These are phyloP conservation scores for Trametes villosa DNA, from an alignment of 768 basidiomycete genomes.

Conservation along the genomic window DNA sequence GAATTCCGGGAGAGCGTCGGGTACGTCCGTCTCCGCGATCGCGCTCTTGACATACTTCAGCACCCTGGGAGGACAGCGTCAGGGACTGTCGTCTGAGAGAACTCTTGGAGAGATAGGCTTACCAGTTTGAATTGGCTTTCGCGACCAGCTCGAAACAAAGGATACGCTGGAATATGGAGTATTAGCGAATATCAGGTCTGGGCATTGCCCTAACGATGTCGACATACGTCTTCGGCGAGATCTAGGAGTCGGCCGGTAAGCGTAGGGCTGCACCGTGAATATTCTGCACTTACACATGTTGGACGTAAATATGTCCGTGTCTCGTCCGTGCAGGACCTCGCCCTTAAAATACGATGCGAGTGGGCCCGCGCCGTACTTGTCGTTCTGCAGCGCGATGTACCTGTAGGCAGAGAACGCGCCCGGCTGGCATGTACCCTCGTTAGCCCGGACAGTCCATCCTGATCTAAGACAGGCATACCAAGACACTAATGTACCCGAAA, in stretches of 20 bases:
- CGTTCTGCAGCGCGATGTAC: constrained; percentile 89
- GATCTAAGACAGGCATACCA: constrained; percentile 48
- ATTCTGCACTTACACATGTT: constrained; percentile 79
- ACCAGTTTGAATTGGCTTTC: constrained; percentile 81
- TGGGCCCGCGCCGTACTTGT: constrained; percentile 80
- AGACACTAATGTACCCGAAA: constrained; percentile 95
- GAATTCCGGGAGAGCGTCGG: constrained; percentile 90
- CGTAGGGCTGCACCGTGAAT: no score
- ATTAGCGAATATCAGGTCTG: constrained; percentile 25
- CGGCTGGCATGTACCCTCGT: constrained; percentile 49
- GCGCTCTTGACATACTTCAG: constrained; percentile 96
- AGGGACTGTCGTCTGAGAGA: constrained; percentile 15
- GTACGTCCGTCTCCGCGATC: constrained; percentile 92
- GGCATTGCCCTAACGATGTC: neutral
- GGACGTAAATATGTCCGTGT: constrained; percentile 92
- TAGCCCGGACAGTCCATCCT: neutral
- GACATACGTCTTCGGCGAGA: constrained; percentile 83
- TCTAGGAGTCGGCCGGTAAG: constrained; percentile 48
- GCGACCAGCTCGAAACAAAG: constrained; percentile 82
- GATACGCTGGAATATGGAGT: constrained; percentile 61
- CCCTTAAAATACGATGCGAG: constrained; percentile 98
- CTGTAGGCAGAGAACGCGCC: constrained; percentile 94
- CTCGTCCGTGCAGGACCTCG: constrained; percentile 80
- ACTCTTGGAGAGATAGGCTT: constrained; percentile 25
- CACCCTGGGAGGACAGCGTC: constrained; percentile 57